phyloP scores from a whole-genome alignment of 1,284 basidiomycete genomes.

The Vanrija sp. region DNA sequence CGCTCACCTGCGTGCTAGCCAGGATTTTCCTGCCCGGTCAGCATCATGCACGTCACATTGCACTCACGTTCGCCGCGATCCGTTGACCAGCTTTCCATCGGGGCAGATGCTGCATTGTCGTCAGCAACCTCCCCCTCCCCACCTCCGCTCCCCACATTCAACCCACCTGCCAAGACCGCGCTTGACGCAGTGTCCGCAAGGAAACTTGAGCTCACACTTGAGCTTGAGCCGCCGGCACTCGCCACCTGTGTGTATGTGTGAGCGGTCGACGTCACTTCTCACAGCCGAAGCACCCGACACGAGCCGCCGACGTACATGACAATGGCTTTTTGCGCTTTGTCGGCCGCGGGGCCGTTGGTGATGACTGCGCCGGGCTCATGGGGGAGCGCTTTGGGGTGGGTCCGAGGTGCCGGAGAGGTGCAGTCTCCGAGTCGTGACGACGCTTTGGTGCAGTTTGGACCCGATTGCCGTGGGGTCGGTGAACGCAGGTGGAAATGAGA shows the following conservation, averaged over 20 bases:
- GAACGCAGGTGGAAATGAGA: too few species aligned
- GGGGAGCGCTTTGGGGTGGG: too few species aligned
- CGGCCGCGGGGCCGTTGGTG: not conserved
- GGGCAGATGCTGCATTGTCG: constrained; percentile 6
- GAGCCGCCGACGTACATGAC: not conserved
- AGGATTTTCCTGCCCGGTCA: constrained; percentile 3
- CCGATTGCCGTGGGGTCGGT: too few species aligned
- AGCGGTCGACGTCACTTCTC: not conserved
- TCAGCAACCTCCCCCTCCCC: not conserved
- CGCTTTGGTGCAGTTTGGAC: too few species aligned
- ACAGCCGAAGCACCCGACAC: not conserved
- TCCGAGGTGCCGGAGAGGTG: too few species aligned
- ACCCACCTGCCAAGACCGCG: constrained; percentile 11
- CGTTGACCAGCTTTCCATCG: constrained; percentile 10
- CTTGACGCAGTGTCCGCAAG: constrained; percentile 9
- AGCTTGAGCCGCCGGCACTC: constrained; percentile 16
- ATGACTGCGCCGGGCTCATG: too few species aligned
- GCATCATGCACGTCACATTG: not conserved
- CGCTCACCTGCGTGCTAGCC: constrained; percentile 11
- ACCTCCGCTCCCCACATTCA: not conserved
- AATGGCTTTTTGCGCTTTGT: not conserved
- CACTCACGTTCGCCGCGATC: not conserved
- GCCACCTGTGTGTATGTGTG: constrained; percentile 1
- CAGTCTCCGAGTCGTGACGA: too few species aligned
- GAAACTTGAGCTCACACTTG: constrained; percentile 12